Conservation (phyloP, 164 flowering plant species). For the Tetracentron sinense region DNA sequence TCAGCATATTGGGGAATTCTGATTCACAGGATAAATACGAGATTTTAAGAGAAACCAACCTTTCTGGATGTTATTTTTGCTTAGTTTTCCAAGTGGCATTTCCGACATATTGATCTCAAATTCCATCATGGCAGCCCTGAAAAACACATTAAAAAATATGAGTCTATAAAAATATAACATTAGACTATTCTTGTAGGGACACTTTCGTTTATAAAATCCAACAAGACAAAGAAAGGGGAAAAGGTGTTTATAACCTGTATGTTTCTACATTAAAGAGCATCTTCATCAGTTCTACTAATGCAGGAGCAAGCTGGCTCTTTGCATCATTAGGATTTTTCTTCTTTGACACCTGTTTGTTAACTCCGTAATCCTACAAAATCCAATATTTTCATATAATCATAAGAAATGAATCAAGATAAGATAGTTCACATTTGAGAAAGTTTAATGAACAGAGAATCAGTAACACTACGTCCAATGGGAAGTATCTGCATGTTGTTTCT, state of each 20-base stretch:
- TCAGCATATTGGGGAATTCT: background rate
- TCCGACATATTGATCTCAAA: constrained; percentile 95
- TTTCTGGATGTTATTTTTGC: constrained; percentile 83
- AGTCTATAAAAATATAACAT: too few species aligned
- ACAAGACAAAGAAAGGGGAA: constrained; percentile 2
- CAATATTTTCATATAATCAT: constrained; percentile 1
- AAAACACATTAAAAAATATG: too few species aligned
- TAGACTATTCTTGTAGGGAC: background rate
- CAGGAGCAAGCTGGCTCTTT: constrained; percentile 63
- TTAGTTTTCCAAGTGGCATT: constrained; percentile 98
- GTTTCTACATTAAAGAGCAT: constrained; percentile 92
- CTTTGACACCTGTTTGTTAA: constrained; percentile 48
- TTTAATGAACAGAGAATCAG: constrained; percentile 11
- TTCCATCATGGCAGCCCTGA: constrained; percentile 97
- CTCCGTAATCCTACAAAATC: constrained; percentile 79
- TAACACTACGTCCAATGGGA: constrained; percentile 71
- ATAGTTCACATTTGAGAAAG: constrained; percentile 9
- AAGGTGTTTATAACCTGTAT: constrained; percentile 55
- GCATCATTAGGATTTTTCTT: constrained; percentile 29
- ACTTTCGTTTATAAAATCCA: background rate
- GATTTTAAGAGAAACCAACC: constrained; percentile 37
- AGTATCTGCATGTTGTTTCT: constrained; percentile 86
- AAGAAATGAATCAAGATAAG: constrained; percentile 1
- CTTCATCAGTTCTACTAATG: constrained; percentile 70
- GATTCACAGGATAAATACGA: background rate